A percentile compares a stretch with the other conserved stretches of the same genome.
Evolutionary conservation across 1,284 basidiomycete genomes (phyloP).

Genomic region (Trichosporon coremiiforme): DNA sequence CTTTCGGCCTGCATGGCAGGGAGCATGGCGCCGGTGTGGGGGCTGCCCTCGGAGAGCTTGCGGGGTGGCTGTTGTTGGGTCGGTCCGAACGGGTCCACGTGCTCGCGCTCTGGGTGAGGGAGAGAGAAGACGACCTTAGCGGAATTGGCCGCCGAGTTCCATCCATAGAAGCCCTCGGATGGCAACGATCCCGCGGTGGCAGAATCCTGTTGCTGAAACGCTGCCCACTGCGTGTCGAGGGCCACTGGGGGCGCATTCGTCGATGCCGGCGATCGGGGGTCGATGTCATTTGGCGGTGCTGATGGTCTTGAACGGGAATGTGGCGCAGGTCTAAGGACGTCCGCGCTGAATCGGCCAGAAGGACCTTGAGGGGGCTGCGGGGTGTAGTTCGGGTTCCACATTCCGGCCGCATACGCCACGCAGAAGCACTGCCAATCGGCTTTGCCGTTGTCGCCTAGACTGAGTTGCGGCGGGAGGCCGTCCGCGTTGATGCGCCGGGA

Average conservation of each 20-base stretch:
- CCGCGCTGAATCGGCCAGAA: background rate
- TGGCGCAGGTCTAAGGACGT: background rate
- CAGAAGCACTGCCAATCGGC: slow-evolving; percentile 2
- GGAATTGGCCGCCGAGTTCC: background rate
- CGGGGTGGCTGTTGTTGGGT: background rate
- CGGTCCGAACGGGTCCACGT: background rate
- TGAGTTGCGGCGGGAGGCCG: background rate
- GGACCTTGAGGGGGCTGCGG: slow-evolving; percentile 6
- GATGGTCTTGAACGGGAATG: background rate
- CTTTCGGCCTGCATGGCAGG: slow-evolving; percentile 1
- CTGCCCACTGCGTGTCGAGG: background rate
- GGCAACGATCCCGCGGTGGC: background rate
- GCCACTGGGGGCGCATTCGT: background rate
- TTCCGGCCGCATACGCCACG: slow-evolving; percentile 2
- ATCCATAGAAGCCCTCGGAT: background rate
- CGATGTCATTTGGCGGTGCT: background rate
- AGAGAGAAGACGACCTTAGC: background rate
- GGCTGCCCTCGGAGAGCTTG: background rate
- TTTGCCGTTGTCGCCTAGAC: background rate
- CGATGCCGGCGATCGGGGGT: background rate
- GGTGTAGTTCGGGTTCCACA: slow-evolving; percentile 13
- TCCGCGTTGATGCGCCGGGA: background rate
- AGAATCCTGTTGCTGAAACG: background rate
- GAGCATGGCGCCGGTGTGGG: background rate
- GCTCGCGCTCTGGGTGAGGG: slow-evolving; percentile 5